These are phyloP conservation scores for Macrophomina pseudophaseolina DNA, from an alignment of 2,329 filamentous ascomycete genomes.

Conservation along the genomic window DNA sequence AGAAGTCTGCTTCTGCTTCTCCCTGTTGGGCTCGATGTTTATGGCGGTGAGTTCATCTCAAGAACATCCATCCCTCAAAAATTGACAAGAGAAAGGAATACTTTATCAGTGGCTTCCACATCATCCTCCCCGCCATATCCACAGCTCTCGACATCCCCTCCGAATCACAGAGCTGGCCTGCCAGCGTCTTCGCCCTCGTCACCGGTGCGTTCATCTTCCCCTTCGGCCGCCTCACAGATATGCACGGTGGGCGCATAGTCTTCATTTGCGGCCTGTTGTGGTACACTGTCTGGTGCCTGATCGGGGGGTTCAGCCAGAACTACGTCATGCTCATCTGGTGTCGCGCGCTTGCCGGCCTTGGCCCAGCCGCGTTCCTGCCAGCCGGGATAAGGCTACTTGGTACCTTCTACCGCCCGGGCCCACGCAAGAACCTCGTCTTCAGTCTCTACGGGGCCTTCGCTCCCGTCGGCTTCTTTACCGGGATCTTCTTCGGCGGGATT, in stretches of 20 bases:
- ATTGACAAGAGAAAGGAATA: conserved; percentile 58
- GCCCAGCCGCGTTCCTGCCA: conserved; percentile 73
- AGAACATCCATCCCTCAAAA: neutral
- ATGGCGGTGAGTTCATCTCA: conserved; percentile 49
- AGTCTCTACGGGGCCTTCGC: conserved; percentile 62
- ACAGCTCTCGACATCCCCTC: conserved; percentile 67
- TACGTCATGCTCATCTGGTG: conserved; percentile 74
- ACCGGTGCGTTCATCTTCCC: conserved; percentile 44
- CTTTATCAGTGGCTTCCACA: conserved; percentile 75
- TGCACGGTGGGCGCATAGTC: conserved; percentile 68
- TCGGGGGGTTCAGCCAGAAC: conserved; percentile 71
- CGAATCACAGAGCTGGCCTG: conserved; percentile 59
- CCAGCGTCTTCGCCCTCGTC: conserved; percentile 45
- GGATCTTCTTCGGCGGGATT: conserved; percentile 69
- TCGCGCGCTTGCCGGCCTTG: conserved; percentile 75
- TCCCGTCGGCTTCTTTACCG: conserved; percentile 56
- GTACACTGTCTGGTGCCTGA: conserved; percentile 71
- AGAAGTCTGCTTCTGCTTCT: conserved; percentile 68
- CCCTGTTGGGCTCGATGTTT: conserved; percentile 67
- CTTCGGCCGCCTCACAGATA: conserved; percentile 63
- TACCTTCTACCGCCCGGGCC: conserved; percentile 68
- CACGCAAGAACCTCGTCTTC: conserved; percentile 71
- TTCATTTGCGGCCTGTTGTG: conserved; percentile 66
- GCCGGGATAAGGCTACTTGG: conserved; percentile 71
- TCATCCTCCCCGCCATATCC: conserved; percentile 70